A percentile compares a stretch with the other conserved stretches of the same genome.
phyloP scores from a whole-genome alignment of 2,329 filamentous ascomycete genomes.

The Arachnomyces sp. region DNA sequence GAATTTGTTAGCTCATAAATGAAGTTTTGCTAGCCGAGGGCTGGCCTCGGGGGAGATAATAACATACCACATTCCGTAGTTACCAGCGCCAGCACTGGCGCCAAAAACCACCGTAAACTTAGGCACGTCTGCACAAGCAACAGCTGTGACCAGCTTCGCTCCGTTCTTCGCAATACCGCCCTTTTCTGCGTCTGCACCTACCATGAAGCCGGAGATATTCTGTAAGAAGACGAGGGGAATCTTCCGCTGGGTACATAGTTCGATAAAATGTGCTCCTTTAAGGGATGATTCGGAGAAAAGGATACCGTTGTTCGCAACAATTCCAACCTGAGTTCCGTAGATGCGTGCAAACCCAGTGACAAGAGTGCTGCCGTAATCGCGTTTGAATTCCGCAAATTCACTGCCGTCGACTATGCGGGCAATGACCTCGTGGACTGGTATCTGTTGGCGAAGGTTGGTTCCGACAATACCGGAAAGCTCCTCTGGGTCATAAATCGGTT shows the following conservation, averaged over 20 bases:
- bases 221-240: conserved; percentile 90
- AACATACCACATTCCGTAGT: conserved; percentile 87
- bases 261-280: conserved; percentile 95
- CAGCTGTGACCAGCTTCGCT: conserved; percentile 91
- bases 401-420: conserved; percentile 87
- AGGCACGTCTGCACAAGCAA: conserved; percentile 86
- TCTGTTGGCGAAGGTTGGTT: conserved; percentile 77
- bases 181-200: conserved; percentile 81
- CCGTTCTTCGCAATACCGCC: conserved; percentile 97
- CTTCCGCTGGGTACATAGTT: conserved; percentile 82
- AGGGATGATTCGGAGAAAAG: conserved; percentile 81
- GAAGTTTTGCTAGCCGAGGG: not conserved
- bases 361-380: conserved; percentile 77
- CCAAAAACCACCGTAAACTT: conserved; percentile 98
- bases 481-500: conserved; percentile 70
- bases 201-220: conserved; percentile 98
- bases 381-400: conserved; percentile 90
- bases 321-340: conserved; percentile 83
- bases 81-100: conserved; percentile 84
- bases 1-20: conserved; percentile 6
- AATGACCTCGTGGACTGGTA: conserved; percentile 84
- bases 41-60: not conserved
- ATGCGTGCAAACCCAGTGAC: conserved; percentile 88
- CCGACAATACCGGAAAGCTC: conserved; percentile 86
- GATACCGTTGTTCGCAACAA: conserved; percentile 93